Evolutionary conservation across 495 filamentous ascomycete species (phyloP).

Genomic region (Evansstolkia leycettana): DNA sequence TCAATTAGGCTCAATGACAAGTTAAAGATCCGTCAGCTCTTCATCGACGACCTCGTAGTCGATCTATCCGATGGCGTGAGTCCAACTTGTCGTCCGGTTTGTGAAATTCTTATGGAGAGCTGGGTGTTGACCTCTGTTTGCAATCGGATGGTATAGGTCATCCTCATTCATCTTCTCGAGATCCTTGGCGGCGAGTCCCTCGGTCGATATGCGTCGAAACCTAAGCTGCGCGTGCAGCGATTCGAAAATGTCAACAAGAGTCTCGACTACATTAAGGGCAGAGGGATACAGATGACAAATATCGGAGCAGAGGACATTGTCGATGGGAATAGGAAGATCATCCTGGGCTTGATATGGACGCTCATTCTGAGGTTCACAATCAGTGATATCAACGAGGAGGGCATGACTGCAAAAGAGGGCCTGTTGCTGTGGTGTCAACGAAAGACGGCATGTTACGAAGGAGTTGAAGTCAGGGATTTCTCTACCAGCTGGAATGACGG

Average conservation of each 20-base stretch:
- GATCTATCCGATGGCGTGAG: conserved; percentile 90
- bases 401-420: conserved; percentile 95
- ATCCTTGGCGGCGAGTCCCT: conserved; percentile 88
- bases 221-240: conserved; percentile 89
- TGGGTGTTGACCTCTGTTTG: conserved; percentile 1
- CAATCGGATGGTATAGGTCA: conserved; percentile 43
- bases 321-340: conserved; percentile 95
- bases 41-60: conserved; percentile 69
- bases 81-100: conserved; percentile 9
- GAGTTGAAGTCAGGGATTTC: conserved; percentile 89
- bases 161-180: conserved; percentile 92
- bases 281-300: conserved; percentile 93
- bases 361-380: conserved; percentile 96
- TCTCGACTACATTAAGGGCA: conserved; percentile 80
- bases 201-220: conserved; percentile 89
- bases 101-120: background rate
- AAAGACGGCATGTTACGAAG: conserved; percentile 96
- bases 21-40: conserved; percentile 58
- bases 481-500: conserved; percentile 95
- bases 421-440: conserved; percentile 93
- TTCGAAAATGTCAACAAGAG: conserved; percentile 98
- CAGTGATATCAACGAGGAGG: conserved; percentile 95
- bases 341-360: conserved; percentile 93
- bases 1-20: conserved; percentile 84
- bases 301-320: conserved; percentile 98